phyloP scores from a whole-genome alignment of 2,329 filamentous ascomycete species.

The Gliomastix tumulicola region DNA sequence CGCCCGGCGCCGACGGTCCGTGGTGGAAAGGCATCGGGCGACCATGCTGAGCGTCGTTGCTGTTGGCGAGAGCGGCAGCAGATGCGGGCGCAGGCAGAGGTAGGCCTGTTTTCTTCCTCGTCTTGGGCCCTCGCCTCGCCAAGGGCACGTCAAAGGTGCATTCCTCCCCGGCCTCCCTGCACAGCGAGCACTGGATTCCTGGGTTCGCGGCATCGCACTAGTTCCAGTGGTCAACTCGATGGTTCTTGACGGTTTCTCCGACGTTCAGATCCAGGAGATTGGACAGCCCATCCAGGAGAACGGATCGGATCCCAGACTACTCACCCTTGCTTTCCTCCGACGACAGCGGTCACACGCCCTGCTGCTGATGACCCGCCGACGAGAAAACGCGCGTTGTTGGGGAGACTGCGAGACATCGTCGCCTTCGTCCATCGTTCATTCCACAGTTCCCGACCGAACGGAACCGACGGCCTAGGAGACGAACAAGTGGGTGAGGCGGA shows the following conservation, averaged over 20 bases:
- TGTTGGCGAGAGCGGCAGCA: too few species aligned
- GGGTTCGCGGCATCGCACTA: constrained; percentile 4
- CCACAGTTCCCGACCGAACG: too few species aligned
- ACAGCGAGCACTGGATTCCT: constrained; percentile 16
- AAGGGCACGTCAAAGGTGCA: constrained; percentile 30
- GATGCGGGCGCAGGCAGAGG: too few species aligned
- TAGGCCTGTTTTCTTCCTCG: constrained; percentile 8
- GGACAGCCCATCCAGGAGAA: too few species aligned
- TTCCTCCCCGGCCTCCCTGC: constrained; percentile 18
- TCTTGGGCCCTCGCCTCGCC: constrained; percentile 28
- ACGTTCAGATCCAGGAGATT: background rate
- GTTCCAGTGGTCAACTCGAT: background rate
- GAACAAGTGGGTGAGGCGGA: too few species aligned
- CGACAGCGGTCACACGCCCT: constrained; percentile 27
- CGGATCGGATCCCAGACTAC: too few species aligned
- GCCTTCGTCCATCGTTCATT: too few species aligned
- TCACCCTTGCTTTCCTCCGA: constrained; percentile 25
- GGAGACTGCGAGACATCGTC: too few species aligned
- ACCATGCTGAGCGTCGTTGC: too few species aligned
- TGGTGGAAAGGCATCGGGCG: too few species aligned
- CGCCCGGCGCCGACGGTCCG: constrained; percentile 14
- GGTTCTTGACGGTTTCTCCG: constrained; percentile 4
- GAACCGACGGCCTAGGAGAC: too few species aligned
- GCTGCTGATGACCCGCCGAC: constrained; percentile 11
- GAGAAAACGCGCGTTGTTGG: too few species aligned